A percentile compares a stretch with the other conserved stretches of the same genome.
Conservation (phyloP, 2,329 filamentous ascomycete genomes). For the Xylaria sp. region DNA sequence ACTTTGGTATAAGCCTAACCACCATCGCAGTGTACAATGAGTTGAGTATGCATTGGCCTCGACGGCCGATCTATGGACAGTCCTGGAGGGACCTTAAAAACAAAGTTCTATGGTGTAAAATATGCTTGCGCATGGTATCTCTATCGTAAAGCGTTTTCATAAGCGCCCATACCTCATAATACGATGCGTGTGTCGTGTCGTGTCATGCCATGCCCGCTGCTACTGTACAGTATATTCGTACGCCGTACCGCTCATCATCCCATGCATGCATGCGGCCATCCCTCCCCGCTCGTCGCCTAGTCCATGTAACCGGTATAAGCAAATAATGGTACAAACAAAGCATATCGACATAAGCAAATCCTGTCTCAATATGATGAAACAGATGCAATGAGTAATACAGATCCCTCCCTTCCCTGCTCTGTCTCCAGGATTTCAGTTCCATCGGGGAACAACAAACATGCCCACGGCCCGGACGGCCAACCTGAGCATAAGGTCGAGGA, state of each 20-base stretch:
- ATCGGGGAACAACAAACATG: background rate
- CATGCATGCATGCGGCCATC: conserved; percentile 1
- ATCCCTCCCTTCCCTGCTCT: too few relatives aligned
- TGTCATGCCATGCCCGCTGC: background rate
- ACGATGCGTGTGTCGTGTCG: background rate
- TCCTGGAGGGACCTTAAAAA: background rate
- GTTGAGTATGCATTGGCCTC: background rate
- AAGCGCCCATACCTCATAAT: background rate
- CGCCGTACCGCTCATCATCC: background rate
- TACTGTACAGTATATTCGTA: background rate
- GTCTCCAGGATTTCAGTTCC: background rate
- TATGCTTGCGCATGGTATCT: background rate
- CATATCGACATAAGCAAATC: background rate
- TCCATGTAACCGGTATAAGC: background rate
- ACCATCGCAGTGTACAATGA: too few relatives aligned
- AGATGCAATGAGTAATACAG: too few relatives aligned
- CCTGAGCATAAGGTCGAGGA: background rate
- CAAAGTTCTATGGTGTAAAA: background rate
- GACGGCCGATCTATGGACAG: too few relatives aligned
- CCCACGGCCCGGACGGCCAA: background rate
- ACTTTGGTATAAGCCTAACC: too few relatives aligned
- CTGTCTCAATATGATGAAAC: too few relatives aligned
- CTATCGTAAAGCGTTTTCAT: too few relatives aligned
- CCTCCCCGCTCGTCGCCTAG: background rate
- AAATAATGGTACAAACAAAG: conserved; percentile 4